Conservation (phyloP, 2,329 filamentous ascomycete species). For the Endothia cerciana region DNA sequence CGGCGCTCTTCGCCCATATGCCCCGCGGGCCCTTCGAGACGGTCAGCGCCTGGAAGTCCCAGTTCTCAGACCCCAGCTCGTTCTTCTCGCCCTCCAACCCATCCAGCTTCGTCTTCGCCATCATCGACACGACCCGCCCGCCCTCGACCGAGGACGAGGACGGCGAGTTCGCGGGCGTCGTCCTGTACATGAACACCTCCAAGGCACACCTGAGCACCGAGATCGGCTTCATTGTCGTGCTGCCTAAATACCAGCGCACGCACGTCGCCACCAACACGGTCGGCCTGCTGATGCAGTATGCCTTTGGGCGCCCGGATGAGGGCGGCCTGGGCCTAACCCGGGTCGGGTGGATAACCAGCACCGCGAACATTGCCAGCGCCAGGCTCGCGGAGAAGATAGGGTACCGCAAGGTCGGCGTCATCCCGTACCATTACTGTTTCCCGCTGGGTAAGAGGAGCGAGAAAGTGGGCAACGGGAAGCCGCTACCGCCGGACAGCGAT, state of each 20-base stretch:
- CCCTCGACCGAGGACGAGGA: slow-evolving; percentile 34
- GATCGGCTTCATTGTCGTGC: slow-evolving; percentile 41
- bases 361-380: slow-evolving; percentile 35
- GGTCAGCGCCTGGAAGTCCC: slow-evolving; percentile 24
- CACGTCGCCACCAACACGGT: slow-evolving; percentile 42
- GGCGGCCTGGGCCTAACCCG: slow-evolving; percentile 36
- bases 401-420: slow-evolving; percentile 38
- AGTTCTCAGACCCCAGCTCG: slow-evolving; percentile 25
- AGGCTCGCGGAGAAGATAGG: slow-evolving; percentile 40
- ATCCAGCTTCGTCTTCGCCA: slow-evolving; percentile 31
- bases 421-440: slow-evolving; percentile 39
- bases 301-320: slow-evolving; percentile 27
- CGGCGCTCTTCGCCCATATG: slow-evolving; percentile 33
- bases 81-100: slow-evolving; percentile 23
- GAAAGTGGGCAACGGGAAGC: slow-evolving; percentile 35
- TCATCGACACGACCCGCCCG: slow-evolving; percentile 38
- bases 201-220: slow-evolving; percentile 32
- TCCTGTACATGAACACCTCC: slow-evolving; percentile 35
- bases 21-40: slow-evolving; percentile 31
- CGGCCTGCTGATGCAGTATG: slow-evolving; percentile 40
- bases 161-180: slow-evolving; percentile 37
- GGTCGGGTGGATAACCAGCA: slow-evolving; percentile 40
- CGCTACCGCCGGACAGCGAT: slow-evolving; percentile 32
- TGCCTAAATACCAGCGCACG: slow-evolving; percentile 41
- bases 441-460: slow-evolving; percentile 28